Percentiles rank a stretch among this genome's conserved stretches.
phyloP scores from a whole-genome alignment of 495 filamentous ascomycete genomes.

The Tuber brumale region DNA sequence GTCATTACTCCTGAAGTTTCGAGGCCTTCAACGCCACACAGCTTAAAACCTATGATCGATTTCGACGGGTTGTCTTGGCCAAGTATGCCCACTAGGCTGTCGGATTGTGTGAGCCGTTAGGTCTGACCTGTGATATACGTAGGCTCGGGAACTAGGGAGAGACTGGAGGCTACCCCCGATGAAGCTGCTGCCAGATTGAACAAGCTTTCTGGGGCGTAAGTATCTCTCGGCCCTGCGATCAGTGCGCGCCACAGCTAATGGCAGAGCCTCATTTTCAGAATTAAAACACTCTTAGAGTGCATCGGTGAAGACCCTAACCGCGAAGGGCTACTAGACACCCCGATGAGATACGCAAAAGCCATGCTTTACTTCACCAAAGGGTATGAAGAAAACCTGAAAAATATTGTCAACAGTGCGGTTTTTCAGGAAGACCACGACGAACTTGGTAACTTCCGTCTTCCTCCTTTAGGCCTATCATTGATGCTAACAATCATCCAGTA shows the following conservation, averaged over 20 bases:
- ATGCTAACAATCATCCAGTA: slow-evolving; percentile 46
- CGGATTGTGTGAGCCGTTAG: background rate
- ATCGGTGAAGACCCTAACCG: slow-evolving; percentile 91
- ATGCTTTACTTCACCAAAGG: slow-evolving; percentile 99
- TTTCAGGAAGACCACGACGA: slow-evolving; percentile 98
- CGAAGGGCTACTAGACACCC: slow-evolving; percentile 80
- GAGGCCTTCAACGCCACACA: slow-evolving; percentile 34
- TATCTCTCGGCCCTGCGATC: background rate
- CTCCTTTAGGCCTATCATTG: background rate
- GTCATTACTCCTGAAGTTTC: slow-evolving; percentile 28
- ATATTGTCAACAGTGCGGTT: slow-evolving; percentile 89
- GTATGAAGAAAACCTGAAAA: slow-evolving; percentile 89
- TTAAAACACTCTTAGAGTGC: slow-evolving; percentile 88
- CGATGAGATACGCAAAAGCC: slow-evolving; percentile 86
- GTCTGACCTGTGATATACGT: background rate
- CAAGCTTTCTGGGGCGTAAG: slow-evolving; percentile 68
- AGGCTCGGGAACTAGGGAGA: slow-evolving; percentile 72
- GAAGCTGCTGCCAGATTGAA: slow-evolving; percentile 63
- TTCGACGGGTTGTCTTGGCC: slow-evolving; percentile 70
- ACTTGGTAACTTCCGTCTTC: slow-evolving; percentile 32
- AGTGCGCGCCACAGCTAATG: background rate
- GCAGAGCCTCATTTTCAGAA: slow-evolving; percentile 1
- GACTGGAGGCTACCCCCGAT: slow-evolving; percentile 69
- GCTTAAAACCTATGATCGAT: slow-evolving; percentile 55
- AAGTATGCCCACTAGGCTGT: slow-evolving; percentile 45